Evolutionary conservation across 208 protist species (phyloP), one percentile per base, ranked within the genome.

Genomic region (Endotrypanum monterogeii): DNA sequence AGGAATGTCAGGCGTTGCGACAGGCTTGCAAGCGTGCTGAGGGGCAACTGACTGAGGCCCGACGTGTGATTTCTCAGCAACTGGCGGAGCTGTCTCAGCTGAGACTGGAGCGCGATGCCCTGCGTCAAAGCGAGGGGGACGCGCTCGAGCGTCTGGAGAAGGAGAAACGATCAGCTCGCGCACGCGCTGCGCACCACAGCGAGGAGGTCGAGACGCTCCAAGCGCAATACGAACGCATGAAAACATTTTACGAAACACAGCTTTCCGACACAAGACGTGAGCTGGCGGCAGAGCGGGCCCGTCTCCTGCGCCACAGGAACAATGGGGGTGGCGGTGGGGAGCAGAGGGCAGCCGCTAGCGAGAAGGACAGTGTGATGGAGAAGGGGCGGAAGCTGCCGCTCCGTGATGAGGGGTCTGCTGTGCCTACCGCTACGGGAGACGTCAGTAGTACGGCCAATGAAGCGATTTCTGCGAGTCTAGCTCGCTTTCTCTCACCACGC

Each of bases 231-330:
- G 89, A 90, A 72, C 89, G 89, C 25, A 76, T 90, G 67, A 88
- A 89, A 55, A 83, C 84, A 16, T 85, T 88, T 32, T 93, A 91
- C 73, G 92, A 96, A 57, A 70, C 85, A 12, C 86, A 94, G 79
- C 74, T 96, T 56, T 86, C 88, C 2, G 92, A 96, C 79, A 79
- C 92, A 52, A 82, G 85, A 20, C 83, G 83, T 16, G 89, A 96
- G 81, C 78, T 96, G 37, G 58, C 82, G n/a, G 71, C 67, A 2
- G 84, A 89, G 76, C 62, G 82, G 46, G 74, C 46, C 9, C 83
- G 81, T 32, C 63, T 74, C n/a, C 41, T 71, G 54, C 52, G 65
- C 12, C 74, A 44, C 35, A 58, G 66, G 23, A 78, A 63, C 69
- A 75, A 37, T 54, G 37, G 41, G 23, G 16, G 46, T 20, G 50